Evolutionary conservation across 202 grass and related monocot species (phyloP).

Genomic region (Schoenoplectus triqueter): DNA sequence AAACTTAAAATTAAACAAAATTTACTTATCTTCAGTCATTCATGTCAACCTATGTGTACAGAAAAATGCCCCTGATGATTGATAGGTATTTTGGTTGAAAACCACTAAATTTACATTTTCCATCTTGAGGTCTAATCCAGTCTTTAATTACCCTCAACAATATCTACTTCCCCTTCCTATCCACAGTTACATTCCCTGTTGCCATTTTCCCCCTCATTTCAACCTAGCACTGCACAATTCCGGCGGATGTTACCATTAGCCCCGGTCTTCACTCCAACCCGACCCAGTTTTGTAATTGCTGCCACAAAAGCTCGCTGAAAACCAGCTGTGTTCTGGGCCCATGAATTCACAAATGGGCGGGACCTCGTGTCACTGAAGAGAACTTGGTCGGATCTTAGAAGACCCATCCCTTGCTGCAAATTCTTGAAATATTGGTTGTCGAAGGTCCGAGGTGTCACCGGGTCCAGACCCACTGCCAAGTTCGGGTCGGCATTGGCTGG

Average conservation of each 20-base stretch:
- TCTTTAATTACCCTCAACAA: slow-evolving; percentile 3
- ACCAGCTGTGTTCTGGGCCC: slow-evolving; percentile 53
- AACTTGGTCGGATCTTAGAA: slow-evolving; percentile 81
- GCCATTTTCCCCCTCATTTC: slow-evolving; percentile 21
- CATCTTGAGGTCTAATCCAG: slow-evolving; percentile 15
- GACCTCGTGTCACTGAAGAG: slow-evolving; percentile 68
- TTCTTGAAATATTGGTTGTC: slow-evolving; percentile 98
- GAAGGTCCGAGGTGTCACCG: slow-evolving; percentile 62
- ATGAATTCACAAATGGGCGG: slow-evolving; percentile 57
- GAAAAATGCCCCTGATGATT: not conserved
- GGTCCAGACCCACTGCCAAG: slow-evolving; percentile 67
- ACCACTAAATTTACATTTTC: slow-evolving; percentile 26
- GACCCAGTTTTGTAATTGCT: slow-evolving; percentile 77
- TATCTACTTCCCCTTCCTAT: slow-evolving; percentile 25
- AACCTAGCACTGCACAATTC: slow-evolving; percentile 80
- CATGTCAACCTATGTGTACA: slow-evolving; percentile 29
- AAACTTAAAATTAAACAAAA: not conserved
- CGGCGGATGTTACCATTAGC: slow-evolving; percentile 70
- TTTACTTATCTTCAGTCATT: not conserved
- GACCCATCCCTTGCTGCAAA: slow-evolving; percentile 69
- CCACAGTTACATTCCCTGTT: slow-evolving; percentile 25
- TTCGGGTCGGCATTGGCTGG: slow-evolving; percentile 64
- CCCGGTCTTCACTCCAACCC: slow-evolving; percentile 86
- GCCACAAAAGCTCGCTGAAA: slow-evolving; percentile 64
- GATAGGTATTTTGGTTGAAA: not conserved